phyloP scores from a whole-genome alignment of 176 grass and related monocot genomes.

The Oryza glaberrima region DNA sequence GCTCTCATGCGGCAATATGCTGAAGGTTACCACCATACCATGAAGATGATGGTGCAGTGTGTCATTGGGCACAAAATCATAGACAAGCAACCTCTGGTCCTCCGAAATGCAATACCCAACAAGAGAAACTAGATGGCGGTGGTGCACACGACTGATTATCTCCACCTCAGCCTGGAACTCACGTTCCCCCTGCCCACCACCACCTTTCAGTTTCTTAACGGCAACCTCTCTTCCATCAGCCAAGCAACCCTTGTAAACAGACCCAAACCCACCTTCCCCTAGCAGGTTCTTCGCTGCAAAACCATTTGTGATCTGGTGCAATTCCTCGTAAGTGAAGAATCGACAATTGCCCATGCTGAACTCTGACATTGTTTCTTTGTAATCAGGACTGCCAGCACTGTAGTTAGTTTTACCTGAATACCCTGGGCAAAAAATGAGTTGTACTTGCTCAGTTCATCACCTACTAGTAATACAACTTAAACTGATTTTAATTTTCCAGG shows the following conservation, averaged over 20 bases:
- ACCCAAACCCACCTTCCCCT: constrained; percentile 95
- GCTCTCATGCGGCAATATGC: background rate
- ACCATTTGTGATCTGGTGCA: constrained; percentile 77
- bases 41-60: constrained; percentile 94
- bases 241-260: constrained; percentile 87
- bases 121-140: constrained; percentile 95
- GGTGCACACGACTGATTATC: constrained; percentile 95
- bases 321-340: constrained; percentile 69
- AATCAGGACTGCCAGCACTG: constrained; percentile 53
- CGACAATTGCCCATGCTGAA: constrained; percentile 66
- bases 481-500: background rate
- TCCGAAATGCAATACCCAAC: constrained; percentile 89
- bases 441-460: constrained; percentile 5
- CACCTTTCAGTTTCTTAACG: constrained; percentile 79
- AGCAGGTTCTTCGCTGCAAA: constrained; percentile 81
- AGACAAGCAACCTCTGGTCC: constrained; percentile 85
- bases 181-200: constrained; percentile 80
- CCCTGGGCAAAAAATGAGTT: constrained; percentile 36
- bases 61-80: constrained; percentile 86
- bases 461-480: constrained; percentile 12
- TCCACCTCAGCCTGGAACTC: constrained; percentile 97
- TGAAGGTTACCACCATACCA: constrained; percentile 52
- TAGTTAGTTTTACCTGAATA: constrained; percentile 54
- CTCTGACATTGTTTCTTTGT: constrained; percentile 62
- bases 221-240: constrained; percentile 86